Evolutionary conservation across 176 grass and related monocot genomes (phyloP).

Genomic region (Carex scoparia): DNA sequence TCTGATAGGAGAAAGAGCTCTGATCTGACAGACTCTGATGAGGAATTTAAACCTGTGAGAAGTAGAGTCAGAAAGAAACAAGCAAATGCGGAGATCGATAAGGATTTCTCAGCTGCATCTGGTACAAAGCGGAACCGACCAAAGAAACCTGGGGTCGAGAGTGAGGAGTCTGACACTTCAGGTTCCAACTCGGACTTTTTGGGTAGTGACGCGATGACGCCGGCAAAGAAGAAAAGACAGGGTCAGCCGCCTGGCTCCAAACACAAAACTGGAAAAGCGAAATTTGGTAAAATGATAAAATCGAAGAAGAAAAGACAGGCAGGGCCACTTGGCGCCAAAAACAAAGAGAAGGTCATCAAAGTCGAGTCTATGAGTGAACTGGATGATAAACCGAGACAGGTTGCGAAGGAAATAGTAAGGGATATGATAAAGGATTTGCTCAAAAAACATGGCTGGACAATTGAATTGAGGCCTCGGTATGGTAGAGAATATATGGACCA

Average conservation of each 20-base stretch:
- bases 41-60: neutral
- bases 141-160: neutral
- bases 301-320: neutral
- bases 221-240: neutral
- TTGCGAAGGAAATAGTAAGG: conserved; percentile 65
- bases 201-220: neutral
- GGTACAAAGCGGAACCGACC: neutral
- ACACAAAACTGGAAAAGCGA: neutral
- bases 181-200: neutral
- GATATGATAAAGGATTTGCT: conserved; percentile 74
- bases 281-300: neutral
- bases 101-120: neutral
- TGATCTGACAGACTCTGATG: neutral
- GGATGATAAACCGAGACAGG: conserved; percentile 14
- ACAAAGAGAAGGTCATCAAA: neutral
- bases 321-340: neutral
- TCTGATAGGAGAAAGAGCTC: conserved; percentile 11
- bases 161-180: neutral
- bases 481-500: conserved; percentile 76
- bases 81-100: neutral
- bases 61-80: conserved; percentile 3
- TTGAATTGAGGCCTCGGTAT: conserved; percentile 78
- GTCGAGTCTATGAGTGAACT: conserved; percentile 18
- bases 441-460: conserved; percentile 73
- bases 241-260: neutral